phyloP scores from a whole-genome alignment of 495 filamentous ascomycete genomes.

The Trichoderma virens region DNA sequence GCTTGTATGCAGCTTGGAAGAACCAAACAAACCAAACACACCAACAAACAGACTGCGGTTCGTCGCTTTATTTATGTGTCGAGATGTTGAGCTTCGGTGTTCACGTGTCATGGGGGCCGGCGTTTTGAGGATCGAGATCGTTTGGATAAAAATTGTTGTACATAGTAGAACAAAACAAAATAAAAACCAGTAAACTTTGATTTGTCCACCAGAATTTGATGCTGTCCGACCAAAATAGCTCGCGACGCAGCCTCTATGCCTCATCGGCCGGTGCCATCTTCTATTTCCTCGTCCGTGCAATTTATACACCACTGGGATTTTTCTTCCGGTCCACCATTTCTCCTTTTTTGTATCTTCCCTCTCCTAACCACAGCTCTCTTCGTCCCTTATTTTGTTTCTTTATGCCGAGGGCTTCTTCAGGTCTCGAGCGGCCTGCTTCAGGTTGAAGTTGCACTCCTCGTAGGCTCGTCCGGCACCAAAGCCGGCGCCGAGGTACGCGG shows the following conservation, averaged over 20 bases:
- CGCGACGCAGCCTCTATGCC: neutral
- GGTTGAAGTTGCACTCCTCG: constrained; percentile 75
- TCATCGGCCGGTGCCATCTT: constrained; percentile 1
- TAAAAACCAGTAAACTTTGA: neutral
- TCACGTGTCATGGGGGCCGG: neutral
- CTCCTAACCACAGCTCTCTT: neutral
- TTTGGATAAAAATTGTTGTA: constrained; percentile 8
- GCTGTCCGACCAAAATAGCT: neutral
- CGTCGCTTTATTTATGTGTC: neutral
- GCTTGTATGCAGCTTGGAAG: neutral
- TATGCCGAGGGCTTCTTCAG: constrained; percentile 29
- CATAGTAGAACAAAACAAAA: constrained; percentile 1
- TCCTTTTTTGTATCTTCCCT: neutral
- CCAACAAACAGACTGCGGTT: neutral
- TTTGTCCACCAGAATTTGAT: neutral
- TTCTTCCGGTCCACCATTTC: neutral
- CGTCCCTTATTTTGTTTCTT: neutral
- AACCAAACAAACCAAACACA: neutral
- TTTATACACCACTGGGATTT: neutral
- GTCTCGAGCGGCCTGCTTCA: constrained; percentile 47
- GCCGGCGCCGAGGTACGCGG: constrained; percentile 81
- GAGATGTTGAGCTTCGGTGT: neutral
- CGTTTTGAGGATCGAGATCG: neutral
- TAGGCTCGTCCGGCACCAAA: constrained; percentile 95
- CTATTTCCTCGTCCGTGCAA: neutral